phyloP scores from a whole-genome alignment of 495 filamentous ascomycete genomes.

The Penicillium canescens region DNA sequence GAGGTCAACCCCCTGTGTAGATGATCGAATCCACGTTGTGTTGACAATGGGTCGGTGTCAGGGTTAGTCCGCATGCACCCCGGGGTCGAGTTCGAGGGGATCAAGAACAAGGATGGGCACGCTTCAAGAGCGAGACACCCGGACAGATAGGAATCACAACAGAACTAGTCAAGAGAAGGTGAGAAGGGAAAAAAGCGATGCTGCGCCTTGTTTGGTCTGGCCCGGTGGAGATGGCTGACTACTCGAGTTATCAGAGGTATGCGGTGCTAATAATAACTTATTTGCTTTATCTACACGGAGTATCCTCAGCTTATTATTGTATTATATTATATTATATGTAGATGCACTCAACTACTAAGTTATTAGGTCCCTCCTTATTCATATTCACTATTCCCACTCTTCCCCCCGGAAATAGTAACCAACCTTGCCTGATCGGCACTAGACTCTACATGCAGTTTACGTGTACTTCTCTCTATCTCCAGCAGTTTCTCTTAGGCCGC shows the following conservation, averaged over 20 bases:
- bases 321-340: too few relatives aligned
- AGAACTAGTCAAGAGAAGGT: neutral
- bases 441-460: too few relatives aligned
- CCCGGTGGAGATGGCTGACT: constrained; percentile 20
- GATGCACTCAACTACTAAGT: too few relatives aligned
- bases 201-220: constrained; percentile 34
- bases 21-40: constrained; percentile 46
- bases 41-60: constrained; percentile 18
- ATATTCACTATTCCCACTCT: too few relatives aligned
- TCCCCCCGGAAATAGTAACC: too few relatives aligned
- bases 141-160: neutral
- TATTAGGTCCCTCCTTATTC: too few relatives aligned
- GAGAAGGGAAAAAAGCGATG: constrained; percentile 6
- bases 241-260: constrained; percentile 3
- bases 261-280: constrained; percentile 6
- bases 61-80: constrained; percentile 9
- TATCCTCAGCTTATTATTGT: too few relatives aligned
- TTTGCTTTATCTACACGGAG: neutral
- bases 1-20: constrained; percentile 46
- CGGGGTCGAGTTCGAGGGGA: neutral
- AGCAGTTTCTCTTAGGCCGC: too few relatives aligned
- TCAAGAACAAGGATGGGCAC: too few relatives aligned
- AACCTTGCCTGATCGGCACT: too few relatives aligned
- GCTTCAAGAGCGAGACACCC: too few relatives aligned
- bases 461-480: too few relatives aligned